Conservation (phyloP, 2,329 filamentous ascomycete species). For the Xylaria arbuscula region DNA sequence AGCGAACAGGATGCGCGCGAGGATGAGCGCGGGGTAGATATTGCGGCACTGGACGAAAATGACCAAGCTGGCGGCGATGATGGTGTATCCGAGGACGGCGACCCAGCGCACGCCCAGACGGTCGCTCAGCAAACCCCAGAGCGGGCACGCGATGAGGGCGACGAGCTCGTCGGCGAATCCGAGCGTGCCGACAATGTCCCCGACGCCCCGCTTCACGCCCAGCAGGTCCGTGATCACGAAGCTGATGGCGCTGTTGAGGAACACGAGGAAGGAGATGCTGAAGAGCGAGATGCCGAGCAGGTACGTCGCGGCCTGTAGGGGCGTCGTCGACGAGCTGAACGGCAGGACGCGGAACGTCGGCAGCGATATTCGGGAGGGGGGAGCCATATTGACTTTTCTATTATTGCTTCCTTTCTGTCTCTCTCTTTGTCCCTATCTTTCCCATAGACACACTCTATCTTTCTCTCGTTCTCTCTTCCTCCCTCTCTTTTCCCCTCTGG, state of each 20-base stretch:
- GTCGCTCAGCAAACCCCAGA: constrained; percentile 83
- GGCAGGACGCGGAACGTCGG: constrained; percentile 59
- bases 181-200: constrained; percentile 84
- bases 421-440: no score
- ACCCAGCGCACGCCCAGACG: constrained; percentile 79
- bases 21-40: constrained; percentile 87
- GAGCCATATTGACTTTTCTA: constrained; percentile 26
- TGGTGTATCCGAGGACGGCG: constrained; percentile 79
- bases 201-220: constrained; percentile 77
- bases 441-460: neutral
- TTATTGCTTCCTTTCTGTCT: neutral
- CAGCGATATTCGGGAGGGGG: constrained; percentile 20
- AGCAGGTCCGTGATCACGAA: constrained; percentile 88
- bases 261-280: constrained; percentile 89
- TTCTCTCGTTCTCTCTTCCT: neutral
- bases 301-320: constrained; percentile 76
- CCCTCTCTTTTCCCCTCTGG: neutral
- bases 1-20: constrained; percentile 88
- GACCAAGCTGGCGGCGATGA: constrained; percentile 81
- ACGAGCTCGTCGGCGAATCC: constrained; percentile 88
- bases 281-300: constrained; percentile 85
- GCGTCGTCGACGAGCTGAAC: constrained; percentile 69
- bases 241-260: constrained; percentile 84
- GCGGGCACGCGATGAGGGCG: constrained; percentile 81
- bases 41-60: constrained; percentile 82